Conservation (phyloP, 352 stramenopile genomes). For the Pythium rishiriense region DNA sequence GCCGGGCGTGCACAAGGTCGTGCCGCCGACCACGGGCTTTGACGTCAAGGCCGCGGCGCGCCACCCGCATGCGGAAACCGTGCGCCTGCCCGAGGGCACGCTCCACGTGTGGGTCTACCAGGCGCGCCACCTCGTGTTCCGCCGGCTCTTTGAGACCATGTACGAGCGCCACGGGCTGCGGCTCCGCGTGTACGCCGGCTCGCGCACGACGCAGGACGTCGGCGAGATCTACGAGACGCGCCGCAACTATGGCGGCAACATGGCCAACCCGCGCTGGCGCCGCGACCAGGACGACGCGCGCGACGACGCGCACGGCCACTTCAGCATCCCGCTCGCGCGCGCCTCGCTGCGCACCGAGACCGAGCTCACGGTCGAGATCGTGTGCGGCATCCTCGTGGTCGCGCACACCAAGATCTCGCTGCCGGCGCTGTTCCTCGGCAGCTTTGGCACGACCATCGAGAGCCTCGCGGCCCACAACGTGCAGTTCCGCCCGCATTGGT, state of each 20-base stretch:
- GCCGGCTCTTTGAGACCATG: slow-evolving; percentile 43
- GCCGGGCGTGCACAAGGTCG: slow-evolving; percentile 8
- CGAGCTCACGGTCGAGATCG: slow-evolving; percentile 51
- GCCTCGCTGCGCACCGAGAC: slow-evolving; percentile 39
- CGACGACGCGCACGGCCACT: slow-evolving; percentile 36
- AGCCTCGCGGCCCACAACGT: slow-evolving; percentile 17
- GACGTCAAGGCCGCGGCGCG: background rate
- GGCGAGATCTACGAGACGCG: slow-evolving; percentile 45
- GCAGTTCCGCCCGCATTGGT: slow-evolving; percentile 40
- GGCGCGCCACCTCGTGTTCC: slow-evolving; percentile 41
- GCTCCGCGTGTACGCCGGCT: slow-evolving; percentile 39
- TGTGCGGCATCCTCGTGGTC: slow-evolving; percentile 55
- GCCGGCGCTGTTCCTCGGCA: slow-evolving; percentile 15
- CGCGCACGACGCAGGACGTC: slow-evolving; percentile 21
- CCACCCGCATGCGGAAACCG: background rate
- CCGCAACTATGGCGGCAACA: slow-evolving; percentile 40
- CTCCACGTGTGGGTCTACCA: slow-evolving; percentile 60
- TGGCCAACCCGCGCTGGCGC: slow-evolving; percentile 48
- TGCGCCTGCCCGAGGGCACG: slow-evolving; percentile 29
- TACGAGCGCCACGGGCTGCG: slow-evolving; percentile 49
- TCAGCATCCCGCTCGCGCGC: slow-evolving; percentile 29
- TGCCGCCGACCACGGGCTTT: slow-evolving; percentile 13
- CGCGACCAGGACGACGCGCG: slow-evolving; percentile 29
- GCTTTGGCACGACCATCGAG: slow-evolving; percentile 23
- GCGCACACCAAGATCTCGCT: slow-evolving; percentile 34